Base-by-base conservation (phyloP, 1,139 yeast species). In the Zhuliangozyma blackwelliae region DNA sequence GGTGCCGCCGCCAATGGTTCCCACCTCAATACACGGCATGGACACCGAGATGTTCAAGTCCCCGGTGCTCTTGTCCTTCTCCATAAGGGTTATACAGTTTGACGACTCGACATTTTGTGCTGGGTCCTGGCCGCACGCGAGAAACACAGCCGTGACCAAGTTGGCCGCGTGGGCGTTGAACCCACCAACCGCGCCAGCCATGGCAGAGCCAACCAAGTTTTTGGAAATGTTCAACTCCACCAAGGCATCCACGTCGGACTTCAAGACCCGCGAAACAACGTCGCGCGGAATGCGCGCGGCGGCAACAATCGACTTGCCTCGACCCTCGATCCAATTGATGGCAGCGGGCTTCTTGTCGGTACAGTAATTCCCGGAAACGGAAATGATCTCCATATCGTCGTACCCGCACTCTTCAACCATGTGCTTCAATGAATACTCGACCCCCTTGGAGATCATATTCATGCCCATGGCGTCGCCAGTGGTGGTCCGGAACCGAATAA, bases 391-490 rank as follows among this genome's bases (percentile, higher is more conserved):
- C 99, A 92, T 92, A 64, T 92, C 98, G 11, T 77, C 80, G 79
- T 92, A 92, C 3, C 97, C 97, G 58, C 84, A 83, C 52, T 83
- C 89, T 54, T 84, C 88, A 34, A 75, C 79, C 96, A 92, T 89
- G 58, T 75, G 79, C 48, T 81, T 80, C 55, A 92, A 75, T 2
- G 96, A 78, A 59, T 71, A 73, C 61, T 94, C 99, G 36, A 88
- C 97, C 61, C 98, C 99, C 65, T 92, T 92, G 25, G 98, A 92
- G 48, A 92, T 94, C 99, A 92, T 94, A 59, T 92, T 92, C 99
- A 92, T 92, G 48, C 98, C 99, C 99, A 92, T 92, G 13, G 98
- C 98, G 69, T 92, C 99, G 62, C 99, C 99, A 27, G 99, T 92
- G 30, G 96, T 89, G 22, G 99, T 92, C 58, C 90, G 80, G 71